phyloP scores from a whole-genome alignment of 345 rosid genomes.

The Geranium rotundifolium region DNA sequence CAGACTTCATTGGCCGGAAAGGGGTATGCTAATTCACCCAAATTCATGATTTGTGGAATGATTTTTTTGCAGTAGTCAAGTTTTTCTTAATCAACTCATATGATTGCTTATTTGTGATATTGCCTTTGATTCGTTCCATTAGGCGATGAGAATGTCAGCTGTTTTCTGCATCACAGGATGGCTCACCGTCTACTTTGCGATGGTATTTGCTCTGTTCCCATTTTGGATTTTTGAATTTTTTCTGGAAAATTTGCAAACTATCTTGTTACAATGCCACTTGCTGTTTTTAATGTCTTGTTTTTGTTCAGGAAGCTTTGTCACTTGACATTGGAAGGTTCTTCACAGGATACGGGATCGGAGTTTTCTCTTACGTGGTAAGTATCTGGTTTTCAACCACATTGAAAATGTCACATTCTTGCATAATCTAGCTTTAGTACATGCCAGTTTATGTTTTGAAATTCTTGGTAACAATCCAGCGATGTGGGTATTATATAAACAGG shows the following conservation, averaged over 20 bases:
- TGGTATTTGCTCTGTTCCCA: slow-evolving; percentile 17
- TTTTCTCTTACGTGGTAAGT: slow-evolving; percentile 83
- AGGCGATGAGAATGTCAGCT: slow-evolving; percentile 88
- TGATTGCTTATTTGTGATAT: neutral
- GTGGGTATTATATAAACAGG: slow-evolving; percentile 22
- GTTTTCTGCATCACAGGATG: slow-evolving; percentile 70
- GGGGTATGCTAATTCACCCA: slow-evolving; percentile 35
- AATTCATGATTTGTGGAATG: neutral
- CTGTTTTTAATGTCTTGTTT: neutral
- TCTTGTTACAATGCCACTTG: neutral
- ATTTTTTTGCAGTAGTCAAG: neutral
- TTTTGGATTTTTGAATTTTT: neutral
- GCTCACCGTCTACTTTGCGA: slow-evolving; percentile 63
- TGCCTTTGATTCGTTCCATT: slow-evolving; percentile 5
- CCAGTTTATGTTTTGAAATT: no score
- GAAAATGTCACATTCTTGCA: no score
- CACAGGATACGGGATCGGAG: slow-evolving; percentile 85
- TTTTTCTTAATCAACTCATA: no score
- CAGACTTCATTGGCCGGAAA: slow-evolving; percentile 72
- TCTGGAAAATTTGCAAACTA: neutral
- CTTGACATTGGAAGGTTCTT: slow-evolving; percentile 79
- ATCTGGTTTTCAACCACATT: neutral
- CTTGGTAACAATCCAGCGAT: neutral
- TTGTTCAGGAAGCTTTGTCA: slow-evolving; percentile 33
- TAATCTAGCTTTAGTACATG: no score